Evolutionary conservation across 2,329 filamentous ascomycete species (phyloP), one percentile per base, ranked within the genome.

Genomic region (Fusarium odoratissimum): DNA sequence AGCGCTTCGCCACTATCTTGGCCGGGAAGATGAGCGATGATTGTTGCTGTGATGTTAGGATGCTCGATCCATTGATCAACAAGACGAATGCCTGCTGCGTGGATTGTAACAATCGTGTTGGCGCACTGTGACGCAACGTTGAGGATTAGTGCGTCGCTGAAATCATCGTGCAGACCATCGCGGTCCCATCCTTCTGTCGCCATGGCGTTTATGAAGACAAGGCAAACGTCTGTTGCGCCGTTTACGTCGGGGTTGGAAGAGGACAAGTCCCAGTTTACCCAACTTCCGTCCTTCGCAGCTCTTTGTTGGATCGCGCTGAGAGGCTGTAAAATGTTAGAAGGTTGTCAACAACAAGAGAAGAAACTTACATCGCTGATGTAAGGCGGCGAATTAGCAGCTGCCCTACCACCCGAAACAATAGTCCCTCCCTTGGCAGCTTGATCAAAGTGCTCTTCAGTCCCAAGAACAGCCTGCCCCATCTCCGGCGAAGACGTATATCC

Each of bases 191-290:
- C 93, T 81, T 97, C 95, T 0, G 93, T 93, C 2, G 92, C 89
- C 79, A 95, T 93, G 38, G 87, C 89, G 78, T 92, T 97, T 62
- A 91, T 92, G 79, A 97, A 97, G 2, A 96, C 94, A 44, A 98
- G 78, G 92, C 97, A 56, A 52, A 93, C 90, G 6, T 91, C 86
- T 2, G 77, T 77, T 7, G 82, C 81, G 5, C 74, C 77, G n/a
- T 84, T 83, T 19, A 84, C 81, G 7, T 76, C 76, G 0, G 79
- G 79, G 11, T 81, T 63, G 21, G 73, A 72, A 2, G 80, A 82
- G 8, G 78, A 73, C 3, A 82, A 73, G 41, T 83, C 86, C 83
- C 69, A 92, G 80, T 63, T 88, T 1, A 92, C 80, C 68, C 86
- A 86, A 1, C 88, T 89, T n/a, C 83, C 84, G 66, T 91, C 89